Evolutionary conservation across 495 filamentous ascomycete genomes (phyloP), one percentile per base, ranked within the genome.

Genomic region (Thermothielavioides terrestris): DNA sequence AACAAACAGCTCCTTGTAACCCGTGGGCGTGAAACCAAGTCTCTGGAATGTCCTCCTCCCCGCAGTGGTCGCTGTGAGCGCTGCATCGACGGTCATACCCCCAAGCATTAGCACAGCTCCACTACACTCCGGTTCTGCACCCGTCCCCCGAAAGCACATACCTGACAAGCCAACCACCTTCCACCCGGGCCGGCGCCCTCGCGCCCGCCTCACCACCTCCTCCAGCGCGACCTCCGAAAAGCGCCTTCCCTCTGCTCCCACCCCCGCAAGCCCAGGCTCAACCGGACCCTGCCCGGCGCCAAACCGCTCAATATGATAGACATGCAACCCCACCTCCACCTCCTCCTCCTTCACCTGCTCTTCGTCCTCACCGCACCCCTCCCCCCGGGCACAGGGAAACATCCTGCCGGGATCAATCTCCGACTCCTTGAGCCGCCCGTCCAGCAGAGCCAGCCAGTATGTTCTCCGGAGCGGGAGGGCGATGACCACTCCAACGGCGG

Each of bases 371-470:
- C 12, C 30, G 15, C 18, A 7, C 27, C 10, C 5, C 40, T 36
- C 10, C 28, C 2, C 18, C 21, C 20, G 1, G 20, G 2, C 7
- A 25, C 22, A 9, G 9, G 25, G 81, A 81, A 64, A 83, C 87
- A 63, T 54, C 67, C 80, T 14, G 75, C 74, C 46, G 69, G 84
- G 20, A 66, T 88, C 44, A 77, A 89, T 65, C 71, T 81, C 50
- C 73, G 80, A 27, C 83, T 89, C 80, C 69, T 86, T 43, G 76
- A 88, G 53, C 75, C 83, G 52, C 73, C 78, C 55, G 72, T 79
- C 50, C 76, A 85, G 49, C 78, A 89, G 53, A 79, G 83, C 48
- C 40, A 60, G 52, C 65, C 63, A 68, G 34, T 49, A 40, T 1
- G 4, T 2, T 15, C 32, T 38, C 10, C 28, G 21, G 6, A 67